Evolutionary conservation across 441 rosid genomes (phyloP), one percentile per base, ranked within the genome.

Genomic region (Jatropha podagrica): DNA sequence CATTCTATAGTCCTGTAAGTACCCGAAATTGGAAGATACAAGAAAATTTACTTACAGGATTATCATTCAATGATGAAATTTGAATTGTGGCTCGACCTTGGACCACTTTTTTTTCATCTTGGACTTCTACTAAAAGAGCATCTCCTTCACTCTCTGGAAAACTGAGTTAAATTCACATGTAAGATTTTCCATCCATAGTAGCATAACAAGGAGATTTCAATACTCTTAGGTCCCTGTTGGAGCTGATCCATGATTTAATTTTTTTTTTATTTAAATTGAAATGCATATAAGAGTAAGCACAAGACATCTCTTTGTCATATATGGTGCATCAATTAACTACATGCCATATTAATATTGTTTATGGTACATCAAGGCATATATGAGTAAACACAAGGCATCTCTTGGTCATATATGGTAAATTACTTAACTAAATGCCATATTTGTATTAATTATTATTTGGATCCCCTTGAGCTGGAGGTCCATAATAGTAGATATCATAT

Each of bases 101-200:
- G 75, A 90, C 81, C 74, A 86, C 80, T 71, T 85, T 86, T 81
- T 88, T 93, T 74, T 79, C 88, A 81, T 93, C 97, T 74, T 91
- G 95, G 77, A 96, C 88, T 86, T 93, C 98, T 76, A 92, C 82
- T 81, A 89, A 67, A 78, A 93, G 94, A 76, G 91, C 89, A 77
- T 96, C 99, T 1, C 86, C 90, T 84, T 93, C 94, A 4, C 90
- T 85, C 85, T 95, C 94, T 12, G 99, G 98, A 79, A 90, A 96
- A 83, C 98, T 96, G 85, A 80, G 54, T 77, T 74, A 68, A 68
- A 75, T 44, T 69, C 60, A 49, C 59, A 61, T 66, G 77, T 79
- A 71, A 83, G 78, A 81, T 65, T 55, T 62, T 73, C 26, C 77
- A 51, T 72, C 66, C 72, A 59, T 74, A 8, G 27, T 27, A 27